phyloP scores from a whole-genome alignment of 805 yeast species.

The Cyberlindnera saturnus region DNA sequence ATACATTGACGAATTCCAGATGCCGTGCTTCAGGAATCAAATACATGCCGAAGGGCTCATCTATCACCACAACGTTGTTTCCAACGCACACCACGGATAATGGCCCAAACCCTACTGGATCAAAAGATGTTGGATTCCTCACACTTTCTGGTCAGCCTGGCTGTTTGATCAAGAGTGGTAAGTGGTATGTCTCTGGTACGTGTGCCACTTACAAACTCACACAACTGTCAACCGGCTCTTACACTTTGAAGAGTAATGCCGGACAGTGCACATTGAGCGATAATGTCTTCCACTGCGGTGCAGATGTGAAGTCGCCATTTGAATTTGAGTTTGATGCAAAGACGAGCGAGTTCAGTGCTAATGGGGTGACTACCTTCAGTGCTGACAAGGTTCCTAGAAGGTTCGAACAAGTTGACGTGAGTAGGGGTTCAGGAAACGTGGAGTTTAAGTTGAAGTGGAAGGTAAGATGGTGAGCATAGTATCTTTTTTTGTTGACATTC shows the following conservation, averaged over 20 bases:
- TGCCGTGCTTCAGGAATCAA: constrained; percentile 70
- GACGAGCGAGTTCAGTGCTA: constrained; percentile 7
- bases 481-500: not conserved
- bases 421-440: constrained; percentile 34
- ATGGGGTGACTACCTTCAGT: constrained; percentile 11
- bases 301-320: constrained; percentile 52
- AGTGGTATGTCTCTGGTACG: constrained; percentile 74
- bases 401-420: constrained; percentile 39
- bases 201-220: constrained; percentile 70
- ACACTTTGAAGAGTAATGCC: constrained; percentile 56
- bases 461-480: not conserved
- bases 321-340: constrained; percentile 12
- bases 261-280: constrained; percentile 63
- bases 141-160: constrained; percentile 50
- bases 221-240: constrained; percentile 36
- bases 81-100: constrained; percentile 20
- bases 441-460: constrained; percentile 27
- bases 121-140: constrained; percentile 37
- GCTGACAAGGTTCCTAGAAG: constrained; percentile 20
- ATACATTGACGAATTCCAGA: constrained; percentile 45
- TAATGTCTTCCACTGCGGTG: constrained; percentile 26
- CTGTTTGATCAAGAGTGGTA: constrained; percentile 80
- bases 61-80: constrained; percentile 11
- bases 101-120: constrained; percentile 25
- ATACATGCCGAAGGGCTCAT: constrained; percentile 42